Evolutionary conservation across 257 asterid genomes (phyloP).

Genomic region (Leonotis leonurus): DNA sequence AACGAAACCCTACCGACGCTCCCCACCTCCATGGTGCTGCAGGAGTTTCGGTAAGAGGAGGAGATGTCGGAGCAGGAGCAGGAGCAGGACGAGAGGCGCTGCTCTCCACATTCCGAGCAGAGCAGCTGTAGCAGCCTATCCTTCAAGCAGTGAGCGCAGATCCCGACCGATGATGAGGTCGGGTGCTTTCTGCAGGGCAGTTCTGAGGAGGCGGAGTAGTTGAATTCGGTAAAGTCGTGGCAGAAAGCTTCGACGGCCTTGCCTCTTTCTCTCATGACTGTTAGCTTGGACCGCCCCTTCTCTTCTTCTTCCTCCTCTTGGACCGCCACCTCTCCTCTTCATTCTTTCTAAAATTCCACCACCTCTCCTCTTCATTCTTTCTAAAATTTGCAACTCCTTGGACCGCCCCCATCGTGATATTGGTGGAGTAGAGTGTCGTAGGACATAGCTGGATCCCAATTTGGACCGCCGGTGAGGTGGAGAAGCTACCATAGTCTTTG

Average conservation of each 20-base stretch:
- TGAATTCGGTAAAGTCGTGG: constrained; percentile 34
- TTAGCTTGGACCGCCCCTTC: too few species aligned
- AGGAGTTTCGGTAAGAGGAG: constrained; percentile 58
- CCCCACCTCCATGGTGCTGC: constrained; percentile 58
- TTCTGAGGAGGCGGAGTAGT: constrained; percentile 46
- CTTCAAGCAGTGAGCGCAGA: constrained; percentile 70
- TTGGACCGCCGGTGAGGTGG: too few species aligned
- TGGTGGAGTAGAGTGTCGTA: too few species aligned
- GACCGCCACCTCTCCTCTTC: too few species aligned
- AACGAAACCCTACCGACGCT: constrained; percentile 78
- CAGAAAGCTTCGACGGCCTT: constrained; percentile 37
- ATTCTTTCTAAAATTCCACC: too few species aligned
- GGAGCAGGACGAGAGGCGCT: constrained; percentile 75
- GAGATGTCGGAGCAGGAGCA: constrained; percentile 85
- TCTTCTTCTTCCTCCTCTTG: too few species aligned
- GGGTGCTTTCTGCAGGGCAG: constrained; percentile 80
- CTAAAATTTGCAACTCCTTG: too few species aligned
- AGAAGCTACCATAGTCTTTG: too few species aligned
- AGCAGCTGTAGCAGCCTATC: constrained; percentile 64
- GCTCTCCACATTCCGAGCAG: constrained; percentile 93
- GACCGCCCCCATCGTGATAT: too few species aligned
- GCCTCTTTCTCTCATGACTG: constrained; percentile 61
- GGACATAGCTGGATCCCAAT: too few species aligned
- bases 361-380: too few species aligned
- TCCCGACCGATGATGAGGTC: constrained; percentile 48